Conservation (phyloP, 257 asterid genomes). For the Penstemon barbatus region DNA sequence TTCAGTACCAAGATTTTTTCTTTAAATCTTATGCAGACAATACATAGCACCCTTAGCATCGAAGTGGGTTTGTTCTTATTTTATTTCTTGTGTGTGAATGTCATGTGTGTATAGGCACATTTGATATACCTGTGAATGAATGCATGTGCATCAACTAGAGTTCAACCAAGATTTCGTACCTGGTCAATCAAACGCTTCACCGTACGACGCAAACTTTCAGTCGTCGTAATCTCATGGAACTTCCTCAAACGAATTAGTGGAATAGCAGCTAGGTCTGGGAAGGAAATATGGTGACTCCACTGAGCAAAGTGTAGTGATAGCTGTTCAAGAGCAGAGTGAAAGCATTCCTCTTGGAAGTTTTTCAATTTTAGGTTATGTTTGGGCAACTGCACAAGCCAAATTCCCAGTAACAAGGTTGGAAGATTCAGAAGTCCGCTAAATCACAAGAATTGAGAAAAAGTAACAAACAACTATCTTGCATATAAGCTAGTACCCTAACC, state of each 20-base stretch:
- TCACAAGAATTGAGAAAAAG: constrained; percentile 8
- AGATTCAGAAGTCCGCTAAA: constrained; percentile 27
- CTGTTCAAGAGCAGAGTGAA: constrained; percentile 63
- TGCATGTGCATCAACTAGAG: constrained; percentile 18
- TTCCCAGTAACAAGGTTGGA: constrained; percentile 24
- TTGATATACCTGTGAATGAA: constrained; percentile 2
- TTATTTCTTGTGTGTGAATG: neutral
- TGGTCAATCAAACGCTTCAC: constrained; percentile 83
- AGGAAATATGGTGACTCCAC: constrained; percentile 89
- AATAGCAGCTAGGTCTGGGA: constrained; percentile 82
- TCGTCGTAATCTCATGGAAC: constrained; percentile 50
- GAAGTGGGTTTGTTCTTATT: neutral
- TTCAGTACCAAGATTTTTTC: neutral
- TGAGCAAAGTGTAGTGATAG: constrained; percentile 74
- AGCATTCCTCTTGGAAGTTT: constrained; percentile 77
- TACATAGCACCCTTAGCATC: constrained; percentile 9
- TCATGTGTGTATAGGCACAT: neutral
- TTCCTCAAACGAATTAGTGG: constrained; percentile 71
- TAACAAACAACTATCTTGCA: neutral
- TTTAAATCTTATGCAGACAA: neutral
- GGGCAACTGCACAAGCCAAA: constrained; percentile 65
- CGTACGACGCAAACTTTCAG: constrained; percentile 60
- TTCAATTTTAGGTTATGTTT: constrained; percentile 66
- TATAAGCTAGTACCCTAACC: constrained; percentile 48
- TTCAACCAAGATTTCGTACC: constrained; percentile 46